These are phyloP conservation scores for Asparagopsis taxiformis DNA, from an alignment of 31 red algal species.

Conservation along the genomic window DNA sequence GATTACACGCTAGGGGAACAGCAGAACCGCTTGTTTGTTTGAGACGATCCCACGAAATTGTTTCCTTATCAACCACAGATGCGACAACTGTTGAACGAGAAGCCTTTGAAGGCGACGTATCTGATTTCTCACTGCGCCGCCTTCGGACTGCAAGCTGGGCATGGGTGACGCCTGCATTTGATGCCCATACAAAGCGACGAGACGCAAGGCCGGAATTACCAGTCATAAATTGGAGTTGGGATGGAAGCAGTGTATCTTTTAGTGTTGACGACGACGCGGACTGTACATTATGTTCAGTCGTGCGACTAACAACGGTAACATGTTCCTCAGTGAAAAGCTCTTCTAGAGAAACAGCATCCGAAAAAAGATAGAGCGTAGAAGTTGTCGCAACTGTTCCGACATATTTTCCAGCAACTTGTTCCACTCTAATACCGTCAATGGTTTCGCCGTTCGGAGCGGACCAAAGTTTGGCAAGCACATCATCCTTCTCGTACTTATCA, in stretches of 20 bases:
- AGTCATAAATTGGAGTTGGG: slow-evolving; percentile 62
- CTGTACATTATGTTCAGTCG: not conserved
- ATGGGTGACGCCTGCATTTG: slow-evolving; percentile 33
- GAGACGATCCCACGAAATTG: slow-evolving; percentile 35
- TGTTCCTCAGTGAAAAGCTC: slow-evolving; percentile 26
- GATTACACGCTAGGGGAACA: slow-evolving; percentile 53
- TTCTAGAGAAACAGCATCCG: slow-evolving; percentile 27
- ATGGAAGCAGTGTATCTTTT: slow-evolving; percentile 11
- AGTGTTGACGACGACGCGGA: not conserved
- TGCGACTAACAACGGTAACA: slow-evolving; percentile 13
- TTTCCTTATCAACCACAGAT: slow-evolving; percentile 32
- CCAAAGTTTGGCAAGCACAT: slow-evolving; percentile 38
- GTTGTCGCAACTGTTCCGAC: slow-evolving; percentile 55
- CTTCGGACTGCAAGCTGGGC: slow-evolving; percentile 46
- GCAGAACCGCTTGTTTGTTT: slow-evolving; percentile 28
- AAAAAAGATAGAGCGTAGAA: slow-evolving; percentile 46
- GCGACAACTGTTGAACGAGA: slow-evolving; percentile 31
- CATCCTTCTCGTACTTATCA: slow-evolving; percentile 51
- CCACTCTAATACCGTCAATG: slow-evolving; percentile 57
- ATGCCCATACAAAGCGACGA: slow-evolving; percentile 57
- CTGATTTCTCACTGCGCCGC: slow-evolving; percentile 1
- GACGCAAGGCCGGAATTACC: slow-evolving; percentile 49
- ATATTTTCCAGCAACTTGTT: slow-evolving; percentile 50
- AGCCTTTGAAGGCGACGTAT: not conserved
- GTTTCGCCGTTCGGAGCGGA: slow-evolving; percentile 45